phyloP scores from a whole-genome alignment of 2,329 filamentous ascomycete genomes.

The Chrysoporthe puriensis region DNA sequence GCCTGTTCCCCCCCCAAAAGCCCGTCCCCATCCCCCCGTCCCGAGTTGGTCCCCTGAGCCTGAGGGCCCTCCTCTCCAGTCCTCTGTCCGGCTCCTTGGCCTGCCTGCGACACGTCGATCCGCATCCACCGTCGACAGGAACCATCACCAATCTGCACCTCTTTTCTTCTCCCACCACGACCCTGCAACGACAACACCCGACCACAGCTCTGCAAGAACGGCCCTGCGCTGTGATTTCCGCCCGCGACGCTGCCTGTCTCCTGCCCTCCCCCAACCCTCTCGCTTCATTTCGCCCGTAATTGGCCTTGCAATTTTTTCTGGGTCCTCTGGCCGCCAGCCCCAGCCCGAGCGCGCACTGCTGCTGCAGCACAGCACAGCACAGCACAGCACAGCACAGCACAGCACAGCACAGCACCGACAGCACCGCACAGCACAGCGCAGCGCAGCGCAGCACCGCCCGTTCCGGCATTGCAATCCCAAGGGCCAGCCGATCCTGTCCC shows the following conservation, averaged over 20 bases:
- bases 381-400: background rate
- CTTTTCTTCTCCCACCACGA: conserved; percentile 2
- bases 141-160: conserved; percentile 14
- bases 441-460: background rate
- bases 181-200: background rate
- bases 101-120: conserved; percentile 19
- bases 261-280: background rate
- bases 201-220: background rate
- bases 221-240: background rate
- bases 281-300: conserved; percentile 4
- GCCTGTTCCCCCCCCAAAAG: background rate
- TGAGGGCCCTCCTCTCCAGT: background rate
- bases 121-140: conserved; percentile 15
- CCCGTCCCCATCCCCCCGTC: background rate
- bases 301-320: conserved; percentile 14
- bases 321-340: conserved; percentile 7
- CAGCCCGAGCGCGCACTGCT: background rate
- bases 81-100: background rate
- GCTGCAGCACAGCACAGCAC: background rate
- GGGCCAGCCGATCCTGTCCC: conserved; percentile 1
- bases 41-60: background rate
- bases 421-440: background rate
- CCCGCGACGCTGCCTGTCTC: background rate
- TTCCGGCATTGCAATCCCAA: conserved; percentile 3
- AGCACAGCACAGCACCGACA: background rate